A percentile compares a stretch with the other conserved stretches of the same genome.
phyloP scores from a whole-genome alignment of 345 rosid genomes.

The Clausena lansium region DNA sequence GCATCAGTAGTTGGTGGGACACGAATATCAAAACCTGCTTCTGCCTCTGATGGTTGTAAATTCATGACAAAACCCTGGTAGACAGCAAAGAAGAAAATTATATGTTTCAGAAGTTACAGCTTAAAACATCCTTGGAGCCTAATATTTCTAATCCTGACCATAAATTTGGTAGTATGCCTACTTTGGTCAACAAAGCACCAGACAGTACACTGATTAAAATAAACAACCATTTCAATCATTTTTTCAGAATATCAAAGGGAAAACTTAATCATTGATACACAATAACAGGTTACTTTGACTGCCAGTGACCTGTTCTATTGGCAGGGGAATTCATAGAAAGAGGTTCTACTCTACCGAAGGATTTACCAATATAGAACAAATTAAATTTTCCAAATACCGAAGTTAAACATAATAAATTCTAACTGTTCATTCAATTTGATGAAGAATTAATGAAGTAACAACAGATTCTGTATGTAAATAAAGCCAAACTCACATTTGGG shows the following conservation, averaged over 20 bases:
- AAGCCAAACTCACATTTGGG: constrained; percentile 61
- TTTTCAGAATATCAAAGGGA: too few species aligned
- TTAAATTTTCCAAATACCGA: neutral
- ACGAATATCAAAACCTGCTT: constrained; percentile 93
- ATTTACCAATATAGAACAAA: neutral
- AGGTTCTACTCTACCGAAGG: neutral
- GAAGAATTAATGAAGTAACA: too few species aligned
- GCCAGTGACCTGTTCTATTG: neutral
- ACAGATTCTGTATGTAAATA: too few species aligned
- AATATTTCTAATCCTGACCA: too few species aligned
- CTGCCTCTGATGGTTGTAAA: constrained; percentile 95
- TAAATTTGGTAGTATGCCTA: too few species aligned
- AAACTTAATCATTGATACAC: neutral
- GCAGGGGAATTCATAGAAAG: neutral
- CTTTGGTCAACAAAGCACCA: too few species aligned
- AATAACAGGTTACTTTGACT: neutral
- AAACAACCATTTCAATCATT: too few species aligned
- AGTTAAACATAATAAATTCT: neutral
- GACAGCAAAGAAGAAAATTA: constrained; percentile 16
- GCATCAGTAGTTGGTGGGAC: constrained; percentile 72
- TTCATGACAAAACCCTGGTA: constrained; percentile 93
- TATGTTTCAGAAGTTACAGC: neutral
- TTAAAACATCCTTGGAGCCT: too few species aligned
- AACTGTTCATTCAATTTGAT: neutral
- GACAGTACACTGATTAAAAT: too few species aligned